Evolutionary conservation across 768 basidiomycete species (phyloP).

Genomic region (Serendipita vermifera): DNA sequence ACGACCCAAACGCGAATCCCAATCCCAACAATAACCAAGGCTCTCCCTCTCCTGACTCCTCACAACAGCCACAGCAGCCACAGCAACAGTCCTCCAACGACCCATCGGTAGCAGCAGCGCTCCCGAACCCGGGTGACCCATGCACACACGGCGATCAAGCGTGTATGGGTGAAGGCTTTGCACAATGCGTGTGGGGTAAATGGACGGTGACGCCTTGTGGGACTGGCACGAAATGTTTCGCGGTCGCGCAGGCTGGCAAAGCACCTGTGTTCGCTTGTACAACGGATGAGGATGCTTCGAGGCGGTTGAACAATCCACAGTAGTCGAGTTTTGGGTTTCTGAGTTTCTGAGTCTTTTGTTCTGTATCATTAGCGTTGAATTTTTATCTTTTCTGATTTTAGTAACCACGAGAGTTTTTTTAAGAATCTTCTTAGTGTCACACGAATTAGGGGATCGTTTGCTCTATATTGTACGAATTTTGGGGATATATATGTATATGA

Average conservation of each 20-base stretch:
- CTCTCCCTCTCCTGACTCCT: no score
- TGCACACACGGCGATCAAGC: not conserved
- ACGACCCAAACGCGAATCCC: not conserved
- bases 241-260: not conserved
- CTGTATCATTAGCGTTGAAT: not conserved
- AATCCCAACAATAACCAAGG: no score
- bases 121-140: no score
- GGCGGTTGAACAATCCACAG: not conserved
- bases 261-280: not conserved
- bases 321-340: not conserved
- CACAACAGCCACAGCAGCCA: not conserved
- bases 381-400: not conserved
- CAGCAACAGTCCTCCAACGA: not conserved
- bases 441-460: no score
- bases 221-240: not conserved
- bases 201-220: not conserved
- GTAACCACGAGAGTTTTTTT: not conserved
- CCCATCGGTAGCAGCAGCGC: no score
- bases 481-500: not conserved
- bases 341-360: not conserved
- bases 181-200: not conserved
- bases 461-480: no score
- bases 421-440: not conserved
- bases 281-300: not conserved
- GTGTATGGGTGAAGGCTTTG: not conserved